These are phyloP conservation scores for Porogramme epimiltina DNA, from an alignment of 1,284 basidiomycete genomes.

Conservation along the genomic window DNA sequence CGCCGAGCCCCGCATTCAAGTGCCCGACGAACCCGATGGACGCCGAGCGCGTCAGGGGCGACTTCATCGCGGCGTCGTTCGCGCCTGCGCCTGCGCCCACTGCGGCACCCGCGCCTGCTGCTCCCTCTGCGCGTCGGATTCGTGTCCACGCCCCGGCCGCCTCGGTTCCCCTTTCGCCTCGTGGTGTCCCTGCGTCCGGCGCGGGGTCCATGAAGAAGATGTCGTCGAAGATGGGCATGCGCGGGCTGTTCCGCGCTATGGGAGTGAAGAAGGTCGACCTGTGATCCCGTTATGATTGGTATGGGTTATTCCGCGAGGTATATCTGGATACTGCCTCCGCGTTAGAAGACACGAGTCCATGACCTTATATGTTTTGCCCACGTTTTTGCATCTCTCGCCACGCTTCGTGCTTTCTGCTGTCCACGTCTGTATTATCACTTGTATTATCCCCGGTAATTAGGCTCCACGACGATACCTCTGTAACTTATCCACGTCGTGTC, in stretches of 20 bases:
- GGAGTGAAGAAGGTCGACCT: constrained; percentile 21
- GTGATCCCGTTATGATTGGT: not conserved
- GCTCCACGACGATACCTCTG: constrained; percentile 1
- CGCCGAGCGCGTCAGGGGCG: constrained; percentile 24
- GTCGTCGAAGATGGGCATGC: constrained; percentile 12
- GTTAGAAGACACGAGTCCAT: not conserved
- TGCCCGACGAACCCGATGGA: constrained; percentile 33
- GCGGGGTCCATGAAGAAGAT: constrained; percentile 16
- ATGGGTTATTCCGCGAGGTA: constrained; percentile 1
- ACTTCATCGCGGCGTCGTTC: constrained; percentile 34
- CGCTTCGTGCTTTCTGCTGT: not conserved
- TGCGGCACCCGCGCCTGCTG: constrained; percentile 5
- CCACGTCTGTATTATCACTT: not conserved
- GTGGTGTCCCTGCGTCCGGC: not conserved
- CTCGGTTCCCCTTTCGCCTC: constrained; percentile 4
- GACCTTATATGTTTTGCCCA: constrained; percentile 3
- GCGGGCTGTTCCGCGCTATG: constrained; percentile 22
- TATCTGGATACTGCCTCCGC: constrained; percentile 14
- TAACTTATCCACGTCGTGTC: constrained; percentile 1
- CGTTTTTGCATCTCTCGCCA: not conserved
- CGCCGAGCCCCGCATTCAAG: constrained; percentile 30
- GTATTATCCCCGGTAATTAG: constrained; percentile 7
- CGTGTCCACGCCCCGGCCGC: not conserved
- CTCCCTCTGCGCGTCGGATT: not conserved
- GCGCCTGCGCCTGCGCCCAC: constrained; percentile 19